These are phyloP conservation scores for Polytrichum formosum DNA, from an alignment of 225 moss, liverwort and hornwort genomes.

Conservation along the genomic window DNA sequence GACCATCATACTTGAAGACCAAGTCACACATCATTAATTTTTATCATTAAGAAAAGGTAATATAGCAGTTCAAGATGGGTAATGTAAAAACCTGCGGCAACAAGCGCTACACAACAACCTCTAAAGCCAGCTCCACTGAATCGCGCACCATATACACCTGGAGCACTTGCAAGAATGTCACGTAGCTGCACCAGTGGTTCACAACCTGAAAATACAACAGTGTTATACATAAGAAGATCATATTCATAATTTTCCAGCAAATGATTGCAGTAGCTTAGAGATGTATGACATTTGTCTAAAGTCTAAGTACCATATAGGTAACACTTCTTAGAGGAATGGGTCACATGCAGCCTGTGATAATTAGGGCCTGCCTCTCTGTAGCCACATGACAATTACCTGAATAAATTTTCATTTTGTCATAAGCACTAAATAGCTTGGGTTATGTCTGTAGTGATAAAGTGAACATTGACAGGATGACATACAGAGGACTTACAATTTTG, in stretches of 20 bases:
- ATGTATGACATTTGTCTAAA: background rate
- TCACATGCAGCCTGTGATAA: too few species aligned
- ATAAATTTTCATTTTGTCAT: too few species aligned
- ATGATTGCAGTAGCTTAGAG: background rate
- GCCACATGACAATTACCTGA: too few species aligned
- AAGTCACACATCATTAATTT: background rate
- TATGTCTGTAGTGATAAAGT: too few species aligned
- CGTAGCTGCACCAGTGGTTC: conserved; percentile 82
- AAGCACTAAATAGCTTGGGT: too few species aligned
- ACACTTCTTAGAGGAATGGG: background rate
- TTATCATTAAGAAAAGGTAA: background rate
- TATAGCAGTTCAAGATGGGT: background rate
- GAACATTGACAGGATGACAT: too few species aligned
- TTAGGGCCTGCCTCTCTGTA: too few species aligned
- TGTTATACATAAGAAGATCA: too few species aligned
- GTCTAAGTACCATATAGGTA: background rate
- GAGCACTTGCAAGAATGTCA: conserved; percentile 75
- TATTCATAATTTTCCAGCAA: too few species aligned
- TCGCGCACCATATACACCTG: conserved; percentile 85
- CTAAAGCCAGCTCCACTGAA: conserved; percentile 99
- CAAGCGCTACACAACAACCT: conserved; percentile 96
- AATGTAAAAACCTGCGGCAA: conserved; percentile 46
- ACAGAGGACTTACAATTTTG: too few species aligned
- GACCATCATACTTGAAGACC: background rate
- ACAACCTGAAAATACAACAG: conserved; percentile 53